Evolutionary conservation across 2,329 filamentous ascomycete genomes (phyloP).

Genomic region (Bipolaris gigantea): DNA sequence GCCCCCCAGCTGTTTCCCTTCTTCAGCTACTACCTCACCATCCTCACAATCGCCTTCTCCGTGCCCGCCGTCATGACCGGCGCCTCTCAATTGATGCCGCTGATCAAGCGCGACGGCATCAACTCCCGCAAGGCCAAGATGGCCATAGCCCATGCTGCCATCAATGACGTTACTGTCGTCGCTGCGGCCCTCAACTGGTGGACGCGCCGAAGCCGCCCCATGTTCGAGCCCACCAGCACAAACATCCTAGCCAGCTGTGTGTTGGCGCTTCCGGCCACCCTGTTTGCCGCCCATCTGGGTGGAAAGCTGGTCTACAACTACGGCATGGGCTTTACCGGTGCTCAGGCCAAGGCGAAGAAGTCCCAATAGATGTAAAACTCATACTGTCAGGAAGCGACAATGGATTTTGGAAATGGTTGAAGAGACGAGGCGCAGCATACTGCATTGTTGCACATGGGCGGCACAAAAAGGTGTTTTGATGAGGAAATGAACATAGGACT

Average conservation of each 20-base stretch:
- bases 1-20: constrained; percentile 41
- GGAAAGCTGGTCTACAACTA: constrained; percentile 50
- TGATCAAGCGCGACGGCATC: constrained; percentile 50
- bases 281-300: constrained; percentile 50
- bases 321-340: constrained; percentile 48
- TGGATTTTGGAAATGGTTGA: not conserved
- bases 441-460: too few species aligned
- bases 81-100: constrained; percentile 44
- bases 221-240: constrained; percentile 41
- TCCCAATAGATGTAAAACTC: constrained; percentile 9
- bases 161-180: constrained; percentile 48
- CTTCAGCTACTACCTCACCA: constrained; percentile 50
- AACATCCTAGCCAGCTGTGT: constrained; percentile 45
- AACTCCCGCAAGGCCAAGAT: constrained; percentile 48
- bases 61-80: constrained; percentile 40
- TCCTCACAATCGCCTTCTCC: constrained; percentile 43
- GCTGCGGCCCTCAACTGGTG: constrained; percentile 50
- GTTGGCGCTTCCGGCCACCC: constrained; percentile 38
- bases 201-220: constrained; percentile 36
- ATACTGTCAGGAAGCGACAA: not conserved
- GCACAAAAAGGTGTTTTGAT: too few species aligned
- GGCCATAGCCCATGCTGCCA: constrained; percentile 47
- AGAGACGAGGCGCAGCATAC: too few species aligned
- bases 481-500: too few species aligned
- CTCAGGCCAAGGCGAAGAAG: constrained; percentile 33